Evolutionary conservation across 202 grass and related monocot species (phyloP), one percentile per base, ranked within the genome.

Genomic region (Bolboschoenoplectus hybrid): DNA sequence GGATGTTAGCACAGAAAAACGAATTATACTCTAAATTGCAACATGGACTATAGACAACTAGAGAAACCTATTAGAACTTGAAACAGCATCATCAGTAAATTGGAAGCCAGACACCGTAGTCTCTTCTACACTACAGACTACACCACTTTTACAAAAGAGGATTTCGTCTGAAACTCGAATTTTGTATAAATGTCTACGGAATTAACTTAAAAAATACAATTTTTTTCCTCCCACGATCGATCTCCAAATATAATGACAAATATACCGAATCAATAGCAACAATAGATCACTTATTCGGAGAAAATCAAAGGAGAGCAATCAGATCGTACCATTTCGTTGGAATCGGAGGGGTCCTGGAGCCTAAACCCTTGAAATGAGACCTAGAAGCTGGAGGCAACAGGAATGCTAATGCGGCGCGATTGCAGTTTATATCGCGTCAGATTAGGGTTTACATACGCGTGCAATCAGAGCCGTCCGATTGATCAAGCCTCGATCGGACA

Each of bases 331-430:
- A 80, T 80, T 45, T 60, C 3, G 55, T 1, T 39, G 50, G 13
- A 78, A 34, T 78, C 13, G 12, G 11, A 78, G 32, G 51, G 2
- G 38, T 32, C 0, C 50, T 39, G 26, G 75, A 55, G 55, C 53
- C 53, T 44, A 20, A 80, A 61, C 76, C 39, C 47, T 75, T 75
- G 46, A 53, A 75, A 47, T 47, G 55, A 80, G 76, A 61, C 36
- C 36, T 26, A 26, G 38, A 80, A 62, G 3, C 17, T 6, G 76
- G 76, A 80, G 38, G 55, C 76, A 80, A 51, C 36, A 80, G 10
- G 52, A 62, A 34, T 1, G 8, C 8, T 4, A 0, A 4, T 38
- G 6, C 53, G 38, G 55, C 55, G 55, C 72, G 46, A 80, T 80
- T 62, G 52, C 9, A 2, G 26, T 61, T 44, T 80, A 62, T 80